These are phyloP conservation scores for Didymella pomorum DNA, from an alignment of 2,329 filamentous ascomycete species.

Conservation along the genomic window DNA sequence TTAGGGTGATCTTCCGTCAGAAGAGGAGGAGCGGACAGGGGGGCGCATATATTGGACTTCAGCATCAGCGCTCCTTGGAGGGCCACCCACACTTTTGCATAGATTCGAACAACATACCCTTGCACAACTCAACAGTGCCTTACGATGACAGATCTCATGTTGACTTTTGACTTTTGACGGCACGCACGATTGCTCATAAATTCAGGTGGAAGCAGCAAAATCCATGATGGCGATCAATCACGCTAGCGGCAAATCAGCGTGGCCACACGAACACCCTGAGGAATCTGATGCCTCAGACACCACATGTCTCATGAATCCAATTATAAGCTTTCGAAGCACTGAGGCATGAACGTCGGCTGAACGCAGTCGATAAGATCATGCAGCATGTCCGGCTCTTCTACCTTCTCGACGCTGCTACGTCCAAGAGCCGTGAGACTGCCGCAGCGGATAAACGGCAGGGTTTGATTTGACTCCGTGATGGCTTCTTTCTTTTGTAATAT, in stretches of 20 bases:
- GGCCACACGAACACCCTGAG: not conserved
- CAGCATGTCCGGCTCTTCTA: not conserved
- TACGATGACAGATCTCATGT: not conserved
- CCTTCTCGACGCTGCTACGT: not conserved
- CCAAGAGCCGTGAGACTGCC: not conserved
- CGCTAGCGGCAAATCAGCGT: not conserved
- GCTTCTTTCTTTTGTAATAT: constrained; percentile 34
- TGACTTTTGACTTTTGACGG: too few relatives aligned
- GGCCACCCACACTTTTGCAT: not conserved
- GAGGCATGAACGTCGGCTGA: not conserved
- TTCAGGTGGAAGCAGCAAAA: too few relatives aligned
- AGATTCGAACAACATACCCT: not conserved
- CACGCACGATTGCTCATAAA: too few relatives aligned
- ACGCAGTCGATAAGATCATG: constrained; percentile 1
- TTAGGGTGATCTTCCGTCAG: not conserved
- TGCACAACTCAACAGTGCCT: not conserved
- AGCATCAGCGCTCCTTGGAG: not conserved
- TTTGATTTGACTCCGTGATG: constrained; percentile 20
- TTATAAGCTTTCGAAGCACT: not conserved
- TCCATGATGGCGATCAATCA: not conserved
- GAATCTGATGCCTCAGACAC: constrained; percentile 23
- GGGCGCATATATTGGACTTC: not conserved
- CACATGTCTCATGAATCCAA: constrained; percentile 27
- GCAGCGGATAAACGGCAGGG: constrained; percentile 12
- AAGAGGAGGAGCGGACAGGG: not conserved